Base-by-base conservation (phyloP, 2,329 filamentous ascomycete species). In the Alternaria sp. region DNA sequence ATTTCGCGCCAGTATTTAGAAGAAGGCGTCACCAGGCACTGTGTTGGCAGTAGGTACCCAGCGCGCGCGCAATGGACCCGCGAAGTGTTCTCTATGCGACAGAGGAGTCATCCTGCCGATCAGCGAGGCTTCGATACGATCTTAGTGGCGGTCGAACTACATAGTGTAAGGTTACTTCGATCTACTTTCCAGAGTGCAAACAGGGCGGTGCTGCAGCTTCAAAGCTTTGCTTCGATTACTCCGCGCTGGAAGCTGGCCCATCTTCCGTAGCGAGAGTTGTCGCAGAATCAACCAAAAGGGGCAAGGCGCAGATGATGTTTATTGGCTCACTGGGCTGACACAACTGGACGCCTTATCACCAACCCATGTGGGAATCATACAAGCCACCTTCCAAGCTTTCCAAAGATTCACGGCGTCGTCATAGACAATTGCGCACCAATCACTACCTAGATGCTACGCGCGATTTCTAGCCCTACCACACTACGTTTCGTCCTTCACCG, bases 361-460 rank as follows among this genome's bases (percentile, higher is more conserved):
- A 44, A 45, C 17, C 39, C 17, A 17, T n/a, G 23, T 51, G 17
- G 31, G n/a, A 37, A 17, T n/a, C 29, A 11, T 39, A n/a, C 36
- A 17, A 36, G 33, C 24, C 41, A 28, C 28, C 23, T 39, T 31
- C 36, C 39, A 24, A 44, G 5, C 34, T 17, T 24, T 14, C 9
- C 13, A 11, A 21, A 40, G 10, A 3, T 24, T 40, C 4, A 40
- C 37, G 3, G 11, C 28, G 14, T 39, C 56, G 51, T 64, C 62
- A 62, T 57, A 41, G 53, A 49, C 23, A 23, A 37, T 14, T 51
- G 31, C 56, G 42, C 49, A 36, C 55, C 61, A 59, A 56, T 59
- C 33, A 26, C 13, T 10, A 9, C 11, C n/a, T n/a, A 7, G 9
- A 3, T 13, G 13, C 33, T 24, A 40, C 31, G 24, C n/a, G 24